Evolutionary conservation across 2,329 filamentous ascomycete species (phyloP), one percentile per base, ranked within the genome.

Genomic region (Rutstroemia sp.): DNA sequence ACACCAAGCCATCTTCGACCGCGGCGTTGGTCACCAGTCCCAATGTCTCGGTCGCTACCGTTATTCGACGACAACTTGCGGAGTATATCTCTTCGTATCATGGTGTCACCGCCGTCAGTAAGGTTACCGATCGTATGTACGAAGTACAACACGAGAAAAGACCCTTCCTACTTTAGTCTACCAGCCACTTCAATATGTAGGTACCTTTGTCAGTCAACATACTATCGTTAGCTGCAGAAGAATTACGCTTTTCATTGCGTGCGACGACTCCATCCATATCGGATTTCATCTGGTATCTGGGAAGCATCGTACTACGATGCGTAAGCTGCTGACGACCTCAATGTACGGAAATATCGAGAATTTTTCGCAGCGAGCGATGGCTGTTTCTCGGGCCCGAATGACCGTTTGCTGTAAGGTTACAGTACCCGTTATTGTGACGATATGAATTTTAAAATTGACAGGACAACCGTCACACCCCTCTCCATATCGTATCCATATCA

Each of bases 11-110:
- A 7, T n/a, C 39, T 42, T 42, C 39, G 39, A n/a, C 7, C 39
- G 18, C 18, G 16, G 39, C 18, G 39, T 16, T 21, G 19, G 34
- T 38, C 25, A 38, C 25, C 48, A 39, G 44, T 14, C 18, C n/a
- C n/a, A 23, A 30, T 42, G 45, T 54, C 44, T 49, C 46, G 34
- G 52, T 49, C 45, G 27, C 23, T 54, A 41, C 25, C 41, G 27
- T 38, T 30, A 25, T 27, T 27, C 38, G 45, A 25, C 34, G 30
- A 48, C 47, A n/a, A n/a, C 51, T 48, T 37, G 30, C 39, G 9
- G 39, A 42, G 39, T 42, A 42, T n/a, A 42, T 19, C n/a, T n/a
- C n/a, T n/a, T 19, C 18, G 9, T 27, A 23, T 19, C 30, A 38
- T 18, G 30, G n/a, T 14, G 14, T 52, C n/a, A 52, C 44, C 39